These are phyloP conservation scores for Eragrostis nindensis DNA, from an alignment of 176 grass and related monocot species.

Conservation along the genomic window DNA sequence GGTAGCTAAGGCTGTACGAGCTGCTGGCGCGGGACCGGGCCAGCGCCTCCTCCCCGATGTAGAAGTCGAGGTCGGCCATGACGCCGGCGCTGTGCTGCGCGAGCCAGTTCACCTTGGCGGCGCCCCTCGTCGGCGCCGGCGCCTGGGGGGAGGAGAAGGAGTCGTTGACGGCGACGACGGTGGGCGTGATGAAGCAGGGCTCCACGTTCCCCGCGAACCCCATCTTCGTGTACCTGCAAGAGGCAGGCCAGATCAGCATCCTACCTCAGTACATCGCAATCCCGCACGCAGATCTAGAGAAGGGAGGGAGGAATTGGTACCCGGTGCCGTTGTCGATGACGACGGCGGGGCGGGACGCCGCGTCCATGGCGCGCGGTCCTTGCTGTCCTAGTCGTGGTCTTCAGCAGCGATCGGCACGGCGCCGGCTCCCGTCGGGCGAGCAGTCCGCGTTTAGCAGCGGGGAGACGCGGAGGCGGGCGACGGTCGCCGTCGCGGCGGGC, in stretches of 20 bases:
- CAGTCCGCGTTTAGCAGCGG: background rate
- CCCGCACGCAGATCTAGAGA: conserved; percentile 38
- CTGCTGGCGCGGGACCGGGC: conserved; percentile 65
- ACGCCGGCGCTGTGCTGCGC: conserved; percentile 96
- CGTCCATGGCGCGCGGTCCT: conserved; percentile 58
- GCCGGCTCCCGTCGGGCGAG: background rate
- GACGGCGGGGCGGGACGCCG: conserved; percentile 78
- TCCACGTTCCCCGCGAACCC: conserved; percentile 99
- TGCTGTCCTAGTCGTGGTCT: background rate
- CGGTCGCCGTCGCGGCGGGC: conserved; percentile 45
- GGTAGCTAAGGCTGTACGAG: conserved; percentile 78
- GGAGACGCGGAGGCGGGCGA: background rate
- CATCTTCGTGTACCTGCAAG: conserved; percentile 94
- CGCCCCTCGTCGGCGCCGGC: conserved; percentile 37
- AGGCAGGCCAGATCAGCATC: conserved; percentile 33
- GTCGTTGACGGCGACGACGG: conserved; percentile 90
- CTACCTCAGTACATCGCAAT: background rate
- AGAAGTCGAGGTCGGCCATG: conserved; percentile 97
- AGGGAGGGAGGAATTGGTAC: conserved; percentile 26
- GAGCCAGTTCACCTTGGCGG: conserved; percentile 81
- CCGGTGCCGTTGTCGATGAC: conserved; percentile 98
- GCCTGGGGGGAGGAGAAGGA: conserved; percentile 67
- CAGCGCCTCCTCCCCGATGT: conserved; percentile 90
- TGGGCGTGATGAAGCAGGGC: conserved; percentile 95
- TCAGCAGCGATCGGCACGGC: background rate